A percentile compares a stretch with the other conserved stretches of the same genome.
Conservation (phyloP, 371 early-diverging fungal genomes). For the Mucor ambiguus region DNA sequence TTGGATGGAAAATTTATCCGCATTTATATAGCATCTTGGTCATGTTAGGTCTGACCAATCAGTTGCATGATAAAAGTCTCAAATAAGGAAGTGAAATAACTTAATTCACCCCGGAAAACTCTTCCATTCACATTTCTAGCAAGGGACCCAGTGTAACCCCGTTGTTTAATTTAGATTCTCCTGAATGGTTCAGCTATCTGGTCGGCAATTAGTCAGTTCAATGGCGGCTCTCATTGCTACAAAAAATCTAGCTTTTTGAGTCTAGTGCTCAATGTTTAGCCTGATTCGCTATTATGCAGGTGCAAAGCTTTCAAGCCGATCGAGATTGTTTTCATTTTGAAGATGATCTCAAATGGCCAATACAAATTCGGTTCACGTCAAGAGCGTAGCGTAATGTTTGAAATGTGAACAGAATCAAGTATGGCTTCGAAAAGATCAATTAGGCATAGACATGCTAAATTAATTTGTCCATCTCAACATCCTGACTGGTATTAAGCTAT, state of each 20-base stretch:
- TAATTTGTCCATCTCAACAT: too few relatives aligned
- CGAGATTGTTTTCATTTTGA: neutral
- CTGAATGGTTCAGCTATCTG: neutral
- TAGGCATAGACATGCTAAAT: too few relatives aligned
- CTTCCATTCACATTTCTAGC: neutral
- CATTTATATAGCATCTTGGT: neutral
- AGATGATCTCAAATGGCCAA: neutral
- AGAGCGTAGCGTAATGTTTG: neutral
- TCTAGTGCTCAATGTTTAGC: neutral
- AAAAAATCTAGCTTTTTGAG: neutral
- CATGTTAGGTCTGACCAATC: neutral
- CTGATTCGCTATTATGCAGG: neutral
- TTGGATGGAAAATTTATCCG: neutral
- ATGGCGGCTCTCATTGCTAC: neutral
- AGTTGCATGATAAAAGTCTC: neutral
- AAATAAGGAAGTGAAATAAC: neutral
- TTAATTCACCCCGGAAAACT: neutral
- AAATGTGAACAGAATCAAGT: neutral
- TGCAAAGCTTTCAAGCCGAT: neutral
- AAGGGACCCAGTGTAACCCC: neutral
- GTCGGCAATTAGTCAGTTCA: neutral
- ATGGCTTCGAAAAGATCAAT: neutral
- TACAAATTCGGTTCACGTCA: too few relatives aligned
- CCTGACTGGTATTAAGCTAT: too few relatives aligned
- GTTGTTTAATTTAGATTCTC: neutral